A percentile compares a stretch with the other conserved stretches of the same genome.
Evolutionary conservation across 2,329 filamentous ascomycete genomes (phyloP).

Genomic region (Trichophyton mentagrophytes): DNA sequence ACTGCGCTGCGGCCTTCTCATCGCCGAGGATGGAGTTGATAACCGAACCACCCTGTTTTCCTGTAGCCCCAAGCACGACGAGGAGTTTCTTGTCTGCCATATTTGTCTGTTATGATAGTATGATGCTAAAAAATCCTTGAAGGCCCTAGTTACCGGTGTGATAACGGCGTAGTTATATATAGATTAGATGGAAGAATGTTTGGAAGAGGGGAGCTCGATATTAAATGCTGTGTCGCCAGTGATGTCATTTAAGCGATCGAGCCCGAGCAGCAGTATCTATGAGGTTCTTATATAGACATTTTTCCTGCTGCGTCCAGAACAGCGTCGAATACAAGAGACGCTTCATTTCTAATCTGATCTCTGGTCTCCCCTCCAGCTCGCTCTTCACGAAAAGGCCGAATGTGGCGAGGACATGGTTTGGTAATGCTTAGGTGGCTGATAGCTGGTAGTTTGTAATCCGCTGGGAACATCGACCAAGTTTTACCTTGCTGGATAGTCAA

Average conservation of each 20-base stretch:
- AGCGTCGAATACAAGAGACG: too few relatives aligned
- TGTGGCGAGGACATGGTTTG: too few relatives aligned
- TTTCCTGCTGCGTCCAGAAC: too few relatives aligned
- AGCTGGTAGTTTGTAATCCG: too few relatives aligned
- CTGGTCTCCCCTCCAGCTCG: too few relatives aligned
- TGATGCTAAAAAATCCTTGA: background rate
- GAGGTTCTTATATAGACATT: too few relatives aligned
- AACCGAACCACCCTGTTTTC: constrained; percentile 40
- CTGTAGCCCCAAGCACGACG: constrained; percentile 41
- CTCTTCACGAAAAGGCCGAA: too few relatives aligned
- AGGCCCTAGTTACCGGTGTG: background rate
- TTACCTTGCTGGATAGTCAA: too few relatives aligned
- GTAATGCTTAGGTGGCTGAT: too few relatives aligned
- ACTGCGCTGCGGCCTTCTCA: constrained; percentile 34
- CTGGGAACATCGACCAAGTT: too few relatives aligned
- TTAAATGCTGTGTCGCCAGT: background rate
- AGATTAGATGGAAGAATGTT: background rate
- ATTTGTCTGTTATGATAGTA: background rate
- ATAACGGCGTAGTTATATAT: background rate
- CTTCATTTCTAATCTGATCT: too few relatives aligned
- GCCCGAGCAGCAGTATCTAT: too few relatives aligned
- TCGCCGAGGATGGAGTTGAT: constrained; percentile 36
- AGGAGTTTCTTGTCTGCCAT: constrained; percentile 18
- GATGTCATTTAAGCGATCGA: background rate
- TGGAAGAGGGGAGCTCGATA: background rate